phyloP scores from a whole-genome alignment of 2,329 filamentous ascomycete genomes.

The Cadophora sp. region DNA sequence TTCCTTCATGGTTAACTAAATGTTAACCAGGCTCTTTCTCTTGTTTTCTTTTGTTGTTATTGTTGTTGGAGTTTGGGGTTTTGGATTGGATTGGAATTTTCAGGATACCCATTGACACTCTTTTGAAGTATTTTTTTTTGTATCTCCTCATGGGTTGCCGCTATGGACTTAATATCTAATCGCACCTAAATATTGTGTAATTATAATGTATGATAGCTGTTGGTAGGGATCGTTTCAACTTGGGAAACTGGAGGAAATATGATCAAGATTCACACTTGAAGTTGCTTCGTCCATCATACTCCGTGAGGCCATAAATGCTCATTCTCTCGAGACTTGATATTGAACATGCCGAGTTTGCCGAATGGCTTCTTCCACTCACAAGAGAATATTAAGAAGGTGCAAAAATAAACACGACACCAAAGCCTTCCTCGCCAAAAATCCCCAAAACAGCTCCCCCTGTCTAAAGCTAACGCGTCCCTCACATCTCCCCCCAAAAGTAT shows the following conservation, averaged over 20 bases:
- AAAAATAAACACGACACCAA: too few relatives aligned
- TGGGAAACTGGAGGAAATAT: neutral
- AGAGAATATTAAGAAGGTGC: too few relatives aligned
- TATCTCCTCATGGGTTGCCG: neutral
- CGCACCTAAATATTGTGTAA: conserved; percentile 10
- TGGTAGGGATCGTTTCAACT: neutral
- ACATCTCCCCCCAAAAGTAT: conserved; percentile 20
- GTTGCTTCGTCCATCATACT: too few relatives aligned
- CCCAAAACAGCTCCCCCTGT: neutral
- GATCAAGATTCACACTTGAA: neutral
- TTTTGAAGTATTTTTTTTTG: neutral
- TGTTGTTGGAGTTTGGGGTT: neutral
- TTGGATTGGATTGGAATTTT: neutral
- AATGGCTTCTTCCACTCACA: too few relatives aligned
- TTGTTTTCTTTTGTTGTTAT: neutral
- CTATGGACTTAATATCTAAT: neutral
- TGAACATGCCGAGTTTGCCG: neutral
- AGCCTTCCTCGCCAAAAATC: neutral
- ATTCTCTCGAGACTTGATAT: neutral
- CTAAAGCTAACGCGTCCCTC: conserved; percentile 27
- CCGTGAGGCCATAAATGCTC: too few relatives aligned
- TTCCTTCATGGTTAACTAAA: conserved; percentile 17
- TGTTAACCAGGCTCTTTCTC: neutral
- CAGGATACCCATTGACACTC: conserved; percentile 19
- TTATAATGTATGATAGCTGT: conserved; percentile 20